Evolutionary conservation across 2,329 filamentous ascomycete species (phyloP).

Genomic region (Thelonectria blattea): DNA sequence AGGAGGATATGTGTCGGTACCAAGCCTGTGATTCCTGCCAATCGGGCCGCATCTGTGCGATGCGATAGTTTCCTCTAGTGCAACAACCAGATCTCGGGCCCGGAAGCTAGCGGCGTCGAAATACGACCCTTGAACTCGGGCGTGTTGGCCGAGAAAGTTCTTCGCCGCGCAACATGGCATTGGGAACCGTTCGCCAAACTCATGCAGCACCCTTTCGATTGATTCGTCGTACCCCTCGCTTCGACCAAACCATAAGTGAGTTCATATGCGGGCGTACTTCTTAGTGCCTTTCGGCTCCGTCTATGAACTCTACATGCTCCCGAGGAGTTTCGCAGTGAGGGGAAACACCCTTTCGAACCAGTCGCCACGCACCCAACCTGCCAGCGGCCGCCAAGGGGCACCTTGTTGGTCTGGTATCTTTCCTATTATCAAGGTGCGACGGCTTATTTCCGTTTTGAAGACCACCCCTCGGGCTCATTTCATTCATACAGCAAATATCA

Average conservation of each 20-base stretch:
- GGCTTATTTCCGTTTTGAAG: background rate
- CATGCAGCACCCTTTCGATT: conserved; percentile 4
- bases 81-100: background rate
- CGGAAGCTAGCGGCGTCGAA: background rate
- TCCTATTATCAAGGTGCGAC: background rate
- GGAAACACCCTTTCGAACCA: background rate
- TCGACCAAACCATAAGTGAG: background rate
- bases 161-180: background rate
- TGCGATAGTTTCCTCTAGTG: background rate
- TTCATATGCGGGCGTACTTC: background rate
- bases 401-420: background rate
- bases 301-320: background rate
- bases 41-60: background rate
- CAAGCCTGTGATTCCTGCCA: background rate
- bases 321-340: background rate
- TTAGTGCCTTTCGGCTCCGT: background rate
- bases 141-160: background rate
- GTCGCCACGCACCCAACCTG: background rate
- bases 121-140: background rate
- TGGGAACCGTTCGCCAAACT: background rate
- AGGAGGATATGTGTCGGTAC: background rate
- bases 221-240: conserved; percentile 8
- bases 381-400: no score
- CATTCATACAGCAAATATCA: background rate
- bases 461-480: background rate